phyloP scores from a whole-genome alignment of 345 rosid species.

The Dovyalis caffra region DNA sequence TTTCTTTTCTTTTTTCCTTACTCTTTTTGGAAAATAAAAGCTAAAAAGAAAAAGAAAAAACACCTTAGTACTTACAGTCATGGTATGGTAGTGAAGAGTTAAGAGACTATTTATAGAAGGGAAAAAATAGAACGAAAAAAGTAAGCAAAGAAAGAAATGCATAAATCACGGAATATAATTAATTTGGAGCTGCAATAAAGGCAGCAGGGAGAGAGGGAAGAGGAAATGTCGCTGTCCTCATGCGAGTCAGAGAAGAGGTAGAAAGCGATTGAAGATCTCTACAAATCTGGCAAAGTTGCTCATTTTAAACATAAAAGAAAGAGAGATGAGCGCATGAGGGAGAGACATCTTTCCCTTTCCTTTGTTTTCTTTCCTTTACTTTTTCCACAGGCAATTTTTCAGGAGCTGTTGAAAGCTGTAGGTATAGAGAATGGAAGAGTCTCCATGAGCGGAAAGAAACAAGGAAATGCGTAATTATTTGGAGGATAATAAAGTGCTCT shows the following conservation, averaged over 20 bases:
- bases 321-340: background rate
- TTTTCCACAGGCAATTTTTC: background rate
- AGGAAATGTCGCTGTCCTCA: conserved; percentile 35
- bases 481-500: conserved; percentile 9
- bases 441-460: background rate
- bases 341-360: background rate
- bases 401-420: background rate
- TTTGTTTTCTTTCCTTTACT: background rate
- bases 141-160: background rate
- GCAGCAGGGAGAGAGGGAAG: too few relatives aligned
- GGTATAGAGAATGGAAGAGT: background rate
- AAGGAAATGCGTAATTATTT: background rate
- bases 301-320: background rate
- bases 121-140: background rate
- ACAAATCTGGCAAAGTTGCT: conserved; percentile 31
- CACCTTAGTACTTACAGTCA: background rate
- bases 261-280: conserved; percentile 29
- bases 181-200: background rate
- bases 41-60: background rate
- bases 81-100: background rate
- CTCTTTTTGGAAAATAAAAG: background rate
- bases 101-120: background rate
- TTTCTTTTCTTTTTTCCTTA: too few relatives aligned
- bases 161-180: conserved; percentile 17
- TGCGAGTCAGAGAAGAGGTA: conserved; percentile 38